Conservation (phyloP, 768 basidiomycete species). For the Megacollybia marginata region DNA sequence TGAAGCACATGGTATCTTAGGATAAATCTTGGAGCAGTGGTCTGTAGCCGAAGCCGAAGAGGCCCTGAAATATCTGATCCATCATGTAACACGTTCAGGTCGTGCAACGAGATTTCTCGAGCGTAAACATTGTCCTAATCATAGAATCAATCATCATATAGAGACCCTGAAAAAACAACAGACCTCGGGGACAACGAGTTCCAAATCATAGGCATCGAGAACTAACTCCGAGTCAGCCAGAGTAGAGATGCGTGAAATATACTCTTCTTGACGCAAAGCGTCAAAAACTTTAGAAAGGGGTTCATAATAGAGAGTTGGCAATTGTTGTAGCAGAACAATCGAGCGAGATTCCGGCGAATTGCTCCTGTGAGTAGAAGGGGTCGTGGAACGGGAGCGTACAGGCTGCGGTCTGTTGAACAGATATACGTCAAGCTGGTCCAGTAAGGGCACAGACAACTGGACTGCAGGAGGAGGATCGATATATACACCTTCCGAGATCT, state of each 20-base stretch:
- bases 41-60: conserved; percentile 48
- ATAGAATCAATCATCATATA: not conserved
- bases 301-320: conserved; percentile 73
- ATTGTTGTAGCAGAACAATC: conserved; percentile 50
- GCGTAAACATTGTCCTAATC: conserved; percentile 61
- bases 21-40: conserved; percentile 52
- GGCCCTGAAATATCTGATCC: conserved; percentile 55
- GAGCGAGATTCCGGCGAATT: conserved; percentile 12
- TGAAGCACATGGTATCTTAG: conserved; percentile 58
- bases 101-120: conserved; percentile 64
- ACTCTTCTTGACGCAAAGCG: conserved; percentile 58
- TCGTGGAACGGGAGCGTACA: conserved; percentile 17
- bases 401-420: conserved; percentile 49
- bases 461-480: conserved; percentile 73
- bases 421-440: conserved; percentile 31
- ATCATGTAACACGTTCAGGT: conserved; percentile 65
- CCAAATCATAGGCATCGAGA: conserved; percentile 65
- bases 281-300: conserved; percentile 64
- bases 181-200: conserved; percentile 62
- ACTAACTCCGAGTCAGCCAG: conserved; percentile 55
- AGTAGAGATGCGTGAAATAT: conserved; percentile 36
- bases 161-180: conserved; percentile 5
- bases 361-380: conserved; percentile 12
- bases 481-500: conserved; percentile 60
- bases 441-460: conserved; percentile 37